phyloP scores from a whole-genome alignment of 768 basidiomycete species.

The Astraeus odoratus region DNA sequence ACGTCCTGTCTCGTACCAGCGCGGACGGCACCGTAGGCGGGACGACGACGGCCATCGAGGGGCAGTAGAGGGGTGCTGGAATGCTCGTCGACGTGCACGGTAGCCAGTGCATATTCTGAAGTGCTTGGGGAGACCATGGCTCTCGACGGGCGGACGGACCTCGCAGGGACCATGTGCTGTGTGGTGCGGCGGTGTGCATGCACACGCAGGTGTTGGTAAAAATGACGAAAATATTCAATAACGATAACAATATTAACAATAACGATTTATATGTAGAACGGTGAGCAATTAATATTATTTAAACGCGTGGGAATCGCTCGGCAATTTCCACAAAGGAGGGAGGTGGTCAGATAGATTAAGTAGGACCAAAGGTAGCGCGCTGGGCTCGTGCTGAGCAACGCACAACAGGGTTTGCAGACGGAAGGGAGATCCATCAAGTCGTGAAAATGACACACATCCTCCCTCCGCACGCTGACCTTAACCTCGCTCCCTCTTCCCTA shows the following conservation, averaged over 20 bases:
- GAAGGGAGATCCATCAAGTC: slow-evolving; percentile 13
- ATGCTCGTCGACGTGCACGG: slow-evolving; percentile 36
- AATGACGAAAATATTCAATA: too few relatives aligned
- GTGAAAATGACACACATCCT: slow-evolving; percentile 40
- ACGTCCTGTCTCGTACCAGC: slow-evolving; percentile 14
- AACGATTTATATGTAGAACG: too few relatives aligned
- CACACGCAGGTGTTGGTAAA: too few relatives aligned
- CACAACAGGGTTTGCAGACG: slow-evolving; percentile 2
- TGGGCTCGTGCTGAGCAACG: slow-evolving; percentile 16
- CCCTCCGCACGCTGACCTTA: slow-evolving; percentile 39
- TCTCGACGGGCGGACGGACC: slow-evolving; percentile 6
- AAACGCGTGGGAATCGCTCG: slow-evolving; percentile 9
- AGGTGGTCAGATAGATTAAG: background rate
- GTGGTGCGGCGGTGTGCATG: too few relatives aligned
- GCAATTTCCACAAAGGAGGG: slow-evolving; percentile 22
- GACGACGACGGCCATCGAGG: slow-evolving; percentile 31
- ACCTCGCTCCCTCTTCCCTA: slow-evolving; percentile 40
- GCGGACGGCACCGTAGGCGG: slow-evolving; percentile 45
- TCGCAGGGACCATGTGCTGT: background rate
- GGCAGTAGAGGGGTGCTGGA: slow-evolving; percentile 36
- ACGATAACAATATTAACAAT: too few relatives aligned
- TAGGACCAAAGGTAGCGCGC: slow-evolving; percentile 11
- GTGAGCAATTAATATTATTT: too few relatives aligned
- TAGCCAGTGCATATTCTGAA: slow-evolving; percentile 60
- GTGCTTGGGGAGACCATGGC: slow-evolving; percentile 28